phyloP scores from a whole-genome alignment of 441 rosid genomes.

The Metrosideros polymorpha region DNA sequence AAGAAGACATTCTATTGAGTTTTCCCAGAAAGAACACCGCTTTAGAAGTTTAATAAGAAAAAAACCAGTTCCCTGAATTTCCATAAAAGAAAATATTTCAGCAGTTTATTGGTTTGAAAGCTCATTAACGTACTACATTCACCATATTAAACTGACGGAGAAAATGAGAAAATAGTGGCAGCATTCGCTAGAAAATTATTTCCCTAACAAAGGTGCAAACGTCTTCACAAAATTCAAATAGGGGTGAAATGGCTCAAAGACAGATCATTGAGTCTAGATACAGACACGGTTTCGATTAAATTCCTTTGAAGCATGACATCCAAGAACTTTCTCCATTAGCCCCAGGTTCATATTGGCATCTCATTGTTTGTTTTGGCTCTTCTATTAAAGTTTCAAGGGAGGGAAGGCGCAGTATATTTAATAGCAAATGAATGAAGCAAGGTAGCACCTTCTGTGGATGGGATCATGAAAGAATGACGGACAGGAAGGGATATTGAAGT shows the following conservation, averaged over 20 bases:
- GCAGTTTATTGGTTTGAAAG: background rate
- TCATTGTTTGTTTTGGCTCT: background rate
- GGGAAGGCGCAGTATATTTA: background rate
- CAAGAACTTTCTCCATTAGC: background rate
- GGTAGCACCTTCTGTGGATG: background rate
- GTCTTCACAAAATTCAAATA: background rate
- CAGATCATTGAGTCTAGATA: background rate
- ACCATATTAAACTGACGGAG: background rate
- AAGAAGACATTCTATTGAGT: background rate
- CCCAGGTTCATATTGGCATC: background rate
- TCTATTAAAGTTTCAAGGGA: background rate
- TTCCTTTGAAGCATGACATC: background rate
- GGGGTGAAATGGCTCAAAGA: background rate
- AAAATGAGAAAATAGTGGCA: background rate
- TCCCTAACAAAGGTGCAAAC: background rate
- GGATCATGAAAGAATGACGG: background rate
- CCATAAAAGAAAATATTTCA: background rate
- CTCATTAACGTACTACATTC: background rate
- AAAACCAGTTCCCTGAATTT: background rate
- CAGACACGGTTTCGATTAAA: background rate
- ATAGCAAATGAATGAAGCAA: background rate
- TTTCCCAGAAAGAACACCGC: background rate
- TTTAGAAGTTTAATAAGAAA: background rate
- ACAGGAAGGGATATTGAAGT: background rate
- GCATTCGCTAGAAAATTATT: background rate